phyloP scores from a whole-genome alignment of 257 asterid species.

The Solanum ahanhuiri region DNA sequence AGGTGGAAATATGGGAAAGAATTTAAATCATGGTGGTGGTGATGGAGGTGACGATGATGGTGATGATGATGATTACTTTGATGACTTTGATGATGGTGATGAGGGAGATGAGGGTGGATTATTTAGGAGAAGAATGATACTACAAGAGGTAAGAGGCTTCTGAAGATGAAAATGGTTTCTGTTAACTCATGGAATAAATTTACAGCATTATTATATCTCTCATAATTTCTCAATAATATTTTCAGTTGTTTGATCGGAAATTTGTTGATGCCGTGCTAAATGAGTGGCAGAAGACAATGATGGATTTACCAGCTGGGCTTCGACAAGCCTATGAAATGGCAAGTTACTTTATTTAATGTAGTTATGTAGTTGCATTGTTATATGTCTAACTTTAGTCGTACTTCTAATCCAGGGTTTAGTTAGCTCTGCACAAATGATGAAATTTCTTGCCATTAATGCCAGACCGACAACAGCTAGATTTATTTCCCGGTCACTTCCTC shows the following conservation, averaged over 20 bases:
- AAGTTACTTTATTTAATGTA: conserved; percentile 4
- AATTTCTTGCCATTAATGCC: conserved; percentile 70
- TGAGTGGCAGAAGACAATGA: conserved; percentile 97
- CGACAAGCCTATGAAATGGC: conserved; percentile 99
- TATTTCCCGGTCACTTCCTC: conserved; percentile 81
- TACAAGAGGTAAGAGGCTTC: conserved; percentile 58
- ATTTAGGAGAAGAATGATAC: conserved; percentile 71
- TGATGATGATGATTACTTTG: conserved; percentile 96
- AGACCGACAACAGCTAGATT: conserved; percentile 81
- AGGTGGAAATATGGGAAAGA: conserved; percentile 88
- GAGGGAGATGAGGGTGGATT: conserved; percentile 96
- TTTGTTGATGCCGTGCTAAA: conserved; percentile 88
- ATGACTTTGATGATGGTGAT: conserved; percentile 90
- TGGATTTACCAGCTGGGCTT: conserved; percentile 96
- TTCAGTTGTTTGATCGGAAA: conserved; percentile 77
- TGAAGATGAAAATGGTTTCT: neutral
- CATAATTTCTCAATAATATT: neutral
- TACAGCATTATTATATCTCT: neutral
- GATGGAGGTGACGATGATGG: conserved; percentile 98
- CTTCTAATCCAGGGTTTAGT: conserved; percentile 67
- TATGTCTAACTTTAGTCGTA: conserved; percentile 11
- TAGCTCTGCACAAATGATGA: conserved; percentile 94
- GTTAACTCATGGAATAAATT: neutral
- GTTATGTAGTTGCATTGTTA: neutral
- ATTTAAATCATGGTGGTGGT: conserved; percentile 82